Percentiles rank a stretch among this genome's conserved stretches.
Conservation (phyloP, 2,329 filamentous ascomycete species). For the Acrodontium crateriforme region DNA sequence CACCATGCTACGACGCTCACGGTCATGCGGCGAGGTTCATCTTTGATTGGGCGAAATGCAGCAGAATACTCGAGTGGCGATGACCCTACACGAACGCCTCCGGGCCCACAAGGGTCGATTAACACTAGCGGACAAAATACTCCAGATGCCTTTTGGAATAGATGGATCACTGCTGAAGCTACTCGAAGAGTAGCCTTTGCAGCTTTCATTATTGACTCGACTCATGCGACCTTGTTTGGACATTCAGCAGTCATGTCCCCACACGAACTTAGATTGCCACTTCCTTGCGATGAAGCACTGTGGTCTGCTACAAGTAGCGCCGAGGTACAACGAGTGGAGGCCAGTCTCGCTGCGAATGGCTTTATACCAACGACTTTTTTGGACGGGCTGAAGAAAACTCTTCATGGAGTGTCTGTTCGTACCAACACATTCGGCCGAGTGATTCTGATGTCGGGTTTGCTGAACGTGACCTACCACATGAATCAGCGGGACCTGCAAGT, state of each 20-base stretch:
- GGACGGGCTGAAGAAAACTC: conserved; percentile 76
- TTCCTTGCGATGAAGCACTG: conserved; percentile 83
- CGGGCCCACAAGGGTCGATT: conserved; percentile 35
- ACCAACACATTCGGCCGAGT: conserved; percentile 91
- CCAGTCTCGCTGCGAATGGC: conserved; percentile 64
- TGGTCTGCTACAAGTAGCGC: conserved; percentile 83
- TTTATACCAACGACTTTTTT: conserved; percentile 78
- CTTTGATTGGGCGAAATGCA: conserved; percentile 72
- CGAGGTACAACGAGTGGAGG: conserved; percentile 74
- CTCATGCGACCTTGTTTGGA: conserved; percentile 94
- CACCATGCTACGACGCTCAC: conserved; percentile 94
- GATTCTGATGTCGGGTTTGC: conserved; percentile 81
- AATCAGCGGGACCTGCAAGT: conserved; percentile 90
- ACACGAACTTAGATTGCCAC: conserved; percentile 79
- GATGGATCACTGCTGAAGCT: conserved; percentile 90
- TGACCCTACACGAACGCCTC: conserved; percentile 32
- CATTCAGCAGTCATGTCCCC: conserved; percentile 95
- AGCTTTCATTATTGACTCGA: conserved; percentile 89
- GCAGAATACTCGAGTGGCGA: conserved; percentile 58
- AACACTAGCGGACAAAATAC: conserved; percentile 42
- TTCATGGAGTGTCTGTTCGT: conserved; percentile 71
- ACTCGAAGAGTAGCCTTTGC: conserved; percentile 82
- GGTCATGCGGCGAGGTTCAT: conserved; percentile 84
- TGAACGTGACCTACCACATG: conserved; percentile 96
- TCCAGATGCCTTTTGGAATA: conserved; percentile 83